Evolutionary conservation across 2,329 filamentous ascomycete species (phyloP).

Genomic region (Aspergillus sp.): DNA sequence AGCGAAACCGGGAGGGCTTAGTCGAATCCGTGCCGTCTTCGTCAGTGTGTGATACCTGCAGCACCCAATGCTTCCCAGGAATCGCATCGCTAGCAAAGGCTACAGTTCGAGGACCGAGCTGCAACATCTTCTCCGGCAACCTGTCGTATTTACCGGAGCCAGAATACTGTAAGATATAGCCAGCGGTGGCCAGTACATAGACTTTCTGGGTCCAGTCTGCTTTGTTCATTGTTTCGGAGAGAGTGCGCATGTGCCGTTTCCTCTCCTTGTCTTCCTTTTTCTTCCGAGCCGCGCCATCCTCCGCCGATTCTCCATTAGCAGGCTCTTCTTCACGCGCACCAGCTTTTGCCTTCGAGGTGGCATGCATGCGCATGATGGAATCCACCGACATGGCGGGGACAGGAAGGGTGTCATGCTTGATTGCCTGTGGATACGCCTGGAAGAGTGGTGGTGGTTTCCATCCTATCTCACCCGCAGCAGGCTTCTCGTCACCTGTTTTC

Average conservation of each 20-base stretch:
- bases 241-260: slow-evolving; percentile 36
- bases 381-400: slow-evolving; percentile 70
- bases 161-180: slow-evolving; percentile 50
- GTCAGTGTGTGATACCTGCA: slow-evolving; percentile 47
- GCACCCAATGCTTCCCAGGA: slow-evolving; percentile 51
- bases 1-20: slow-evolving; percentile 41
- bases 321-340: slow-evolving; percentile 16
- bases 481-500: slow-evolving; percentile 26
- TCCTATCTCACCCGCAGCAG: slow-evolving; percentile 27
- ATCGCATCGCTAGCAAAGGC: slow-evolving; percentile 54
- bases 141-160: slow-evolving; percentile 48
- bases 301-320: slow-evolving; percentile 22
- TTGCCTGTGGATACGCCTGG: slow-evolving; percentile 81
- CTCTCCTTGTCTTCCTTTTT: slow-evolving; percentile 39
- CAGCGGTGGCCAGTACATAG: slow-evolving; percentile 47
- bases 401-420: slow-evolving; percentile 71
- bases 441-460: slow-evolving; percentile 78
- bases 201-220: slow-evolving; percentile 48
- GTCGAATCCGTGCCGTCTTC: slow-evolving; percentile 35
- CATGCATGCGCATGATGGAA: slow-evolving; percentile 61
- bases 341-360: slow-evolving; percentile 27
- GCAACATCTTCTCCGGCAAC: slow-evolving; percentile 50
- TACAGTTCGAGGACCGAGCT: slow-evolving; percentile 47
- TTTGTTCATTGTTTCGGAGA: slow-evolving; percentile 42
- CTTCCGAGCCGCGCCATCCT: slow-evolving; percentile 28